Conservation (phyloP, 2,329 filamentous ascomycete species). For the Fusarium subglutinans region DNA sequence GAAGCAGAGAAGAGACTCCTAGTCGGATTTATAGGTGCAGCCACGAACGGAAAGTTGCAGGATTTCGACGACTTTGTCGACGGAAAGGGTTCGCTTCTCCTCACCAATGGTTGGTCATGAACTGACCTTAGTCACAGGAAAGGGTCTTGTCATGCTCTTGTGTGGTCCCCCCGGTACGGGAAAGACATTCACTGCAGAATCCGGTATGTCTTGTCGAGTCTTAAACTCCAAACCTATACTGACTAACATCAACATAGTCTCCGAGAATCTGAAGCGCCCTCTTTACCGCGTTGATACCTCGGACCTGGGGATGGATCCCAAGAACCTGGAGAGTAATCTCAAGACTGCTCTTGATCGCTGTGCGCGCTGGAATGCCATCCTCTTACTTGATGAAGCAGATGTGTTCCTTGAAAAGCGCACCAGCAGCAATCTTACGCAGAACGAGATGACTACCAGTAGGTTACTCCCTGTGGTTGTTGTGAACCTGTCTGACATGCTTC, state of each 20-base stretch:
- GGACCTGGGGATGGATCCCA: background rate
- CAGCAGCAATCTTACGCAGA: slow-evolving; percentile 35
- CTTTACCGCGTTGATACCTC: slow-evolving; percentile 16
- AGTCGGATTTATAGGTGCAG: background rate
- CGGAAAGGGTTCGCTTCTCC: background rate
- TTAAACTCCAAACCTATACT: background rate
- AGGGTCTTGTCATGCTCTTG: slow-evolving; percentile 48
- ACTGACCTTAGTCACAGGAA: background rate
- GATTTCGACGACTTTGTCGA: background rate
- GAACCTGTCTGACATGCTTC: background rate
- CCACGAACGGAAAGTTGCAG: background rate
- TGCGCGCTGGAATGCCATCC: slow-evolving; percentile 48
- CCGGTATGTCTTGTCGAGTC: background rate
- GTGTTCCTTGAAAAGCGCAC: slow-evolving; percentile 47
- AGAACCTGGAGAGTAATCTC: background rate
- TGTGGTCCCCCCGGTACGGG: slow-evolving; percentile 48
- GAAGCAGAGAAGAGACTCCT: slow-evolving; percentile 2
- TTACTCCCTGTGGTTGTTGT: rapidly evolving
- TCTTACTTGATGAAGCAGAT: slow-evolving; percentile 52
- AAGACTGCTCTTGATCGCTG: slow-evolving; percentile 34
- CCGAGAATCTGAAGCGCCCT: slow-evolving; percentile 16
- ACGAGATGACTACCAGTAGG: slow-evolving; percentile 42
- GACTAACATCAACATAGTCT: slow-evolving; percentile 11
- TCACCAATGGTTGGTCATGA: too few species aligned
- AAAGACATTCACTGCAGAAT: slow-evolving; percentile 53